Conservation (phyloP, 129 eudicot species). For the Helianthus tuberosus region DNA sequence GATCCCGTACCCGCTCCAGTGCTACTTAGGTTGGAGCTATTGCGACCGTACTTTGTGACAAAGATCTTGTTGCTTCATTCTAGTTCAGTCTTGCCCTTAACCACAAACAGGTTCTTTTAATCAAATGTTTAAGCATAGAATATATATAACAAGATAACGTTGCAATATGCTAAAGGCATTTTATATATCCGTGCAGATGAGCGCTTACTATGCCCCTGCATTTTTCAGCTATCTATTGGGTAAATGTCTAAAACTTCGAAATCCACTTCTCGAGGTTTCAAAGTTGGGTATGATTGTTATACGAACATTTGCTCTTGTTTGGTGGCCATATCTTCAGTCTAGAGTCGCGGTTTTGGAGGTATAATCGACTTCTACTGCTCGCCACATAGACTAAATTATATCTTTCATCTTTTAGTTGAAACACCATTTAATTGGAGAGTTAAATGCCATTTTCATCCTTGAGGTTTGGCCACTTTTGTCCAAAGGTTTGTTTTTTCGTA, state of each 20-base stretch:
- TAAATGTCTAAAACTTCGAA: slow-evolving; percentile 66
- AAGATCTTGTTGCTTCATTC: slow-evolving; percentile 67
- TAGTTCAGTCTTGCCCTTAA: slow-evolving; percentile 75
- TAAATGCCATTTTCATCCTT: too few relatives aligned
- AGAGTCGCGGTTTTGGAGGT: slow-evolving; percentile 69
- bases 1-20: too few relatives aligned
- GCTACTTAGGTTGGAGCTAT: slow-evolving; percentile 77
- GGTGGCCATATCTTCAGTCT: slow-evolving; percentile 94
- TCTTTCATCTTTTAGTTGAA: neutral
- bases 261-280: slow-evolving; percentile 68
- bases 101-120: slow-evolving; percentile 73
- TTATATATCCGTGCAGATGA: slow-evolving; percentile 66
- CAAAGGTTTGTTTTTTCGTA: too few relatives aligned
- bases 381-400: neutral
- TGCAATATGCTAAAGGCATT: neutral
- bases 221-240: slow-evolving; percentile 85
- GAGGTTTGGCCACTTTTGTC: too few relatives aligned
- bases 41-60: slow-evolving; percentile 34
- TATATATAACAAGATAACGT: neutral
- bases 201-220: slow-evolving; percentile 97
- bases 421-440: neutral
- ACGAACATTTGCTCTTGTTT: slow-evolving; percentile 77
- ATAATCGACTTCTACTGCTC: neutral
- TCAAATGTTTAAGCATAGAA: neutral
- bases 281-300: slow-evolving; percentile 80